A percentile compares a stretch with the other conserved stretches of the same genome.
These are phyloP conservation scores for Phytopythium sindhum DNA, from an alignment of 352 stramenopile species.

Conservation along the genomic window DNA sequence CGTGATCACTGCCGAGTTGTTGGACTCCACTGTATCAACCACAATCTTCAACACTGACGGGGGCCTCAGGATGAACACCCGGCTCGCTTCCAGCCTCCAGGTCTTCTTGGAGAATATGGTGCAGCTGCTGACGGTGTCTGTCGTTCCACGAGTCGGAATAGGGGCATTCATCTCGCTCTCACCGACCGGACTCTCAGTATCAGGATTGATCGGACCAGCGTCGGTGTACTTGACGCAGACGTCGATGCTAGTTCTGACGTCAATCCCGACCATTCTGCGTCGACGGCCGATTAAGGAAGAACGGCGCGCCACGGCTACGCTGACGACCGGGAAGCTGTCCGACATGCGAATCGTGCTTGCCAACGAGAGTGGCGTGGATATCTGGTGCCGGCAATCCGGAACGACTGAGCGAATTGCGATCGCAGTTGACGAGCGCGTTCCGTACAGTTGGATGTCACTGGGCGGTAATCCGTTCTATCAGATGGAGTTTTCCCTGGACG, in stretches of 20 bases:
- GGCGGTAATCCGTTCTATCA: conserved; percentile 40
- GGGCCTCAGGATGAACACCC: conserved; percentile 23
- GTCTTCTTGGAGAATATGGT: conserved; percentile 69
- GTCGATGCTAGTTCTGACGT: conserved; percentile 58
- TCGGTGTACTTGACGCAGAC: conserved; percentile 71
- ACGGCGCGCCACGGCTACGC: neutral
- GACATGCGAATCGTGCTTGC: conserved; percentile 58
- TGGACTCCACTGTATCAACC: conserved; percentile 34
- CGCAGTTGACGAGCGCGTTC: conserved; percentile 17
- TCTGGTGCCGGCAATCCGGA: conserved; percentile 69
- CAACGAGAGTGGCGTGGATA: conserved; percentile 35
- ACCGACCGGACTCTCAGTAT: conserved; percentile 32
- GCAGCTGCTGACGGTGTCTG: conserved; percentile 64
- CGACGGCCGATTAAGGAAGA: conserved; percentile 5
- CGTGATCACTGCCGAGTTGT: conserved; percentile 50
- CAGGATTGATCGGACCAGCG: conserved; percentile 42
- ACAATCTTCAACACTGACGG: conserved; percentile 19
- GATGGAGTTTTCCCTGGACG: conserved; percentile 49
- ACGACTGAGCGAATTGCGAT: conserved; percentile 53
- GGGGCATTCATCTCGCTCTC: conserved; percentile 36
- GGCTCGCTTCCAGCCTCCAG: conserved; percentile 43
- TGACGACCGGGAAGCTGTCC: conserved; percentile 27
- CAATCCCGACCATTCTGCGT: conserved; percentile 44
- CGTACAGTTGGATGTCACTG: conserved; percentile 75
- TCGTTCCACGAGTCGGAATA: conserved; percentile 50